Percentiles rank a stretch among this genome's conserved stretches.
These are phyloP conservation scores for Psilocybe cubensis DNA, from an alignment of 768 basidiomycete species.

Conservation along the genomic window DNA sequence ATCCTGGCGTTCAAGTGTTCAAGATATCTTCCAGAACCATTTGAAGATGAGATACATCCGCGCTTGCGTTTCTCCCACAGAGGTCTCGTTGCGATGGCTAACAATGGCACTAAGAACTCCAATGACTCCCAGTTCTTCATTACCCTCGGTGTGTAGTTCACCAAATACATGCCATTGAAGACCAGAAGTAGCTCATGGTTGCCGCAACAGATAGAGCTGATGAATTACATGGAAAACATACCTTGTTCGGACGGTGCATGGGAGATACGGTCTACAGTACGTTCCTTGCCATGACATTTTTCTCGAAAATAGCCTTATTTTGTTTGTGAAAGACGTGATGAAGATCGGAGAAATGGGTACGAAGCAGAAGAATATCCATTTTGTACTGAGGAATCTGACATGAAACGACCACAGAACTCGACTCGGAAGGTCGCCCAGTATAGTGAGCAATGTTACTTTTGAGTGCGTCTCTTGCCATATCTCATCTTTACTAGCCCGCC, in stretches of 20 bases:
- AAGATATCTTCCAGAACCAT: conserved; percentile 63
- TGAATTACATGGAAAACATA: conserved; percentile 93
- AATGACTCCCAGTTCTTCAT: conserved; percentile 97
- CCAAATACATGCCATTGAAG: too few species aligned
- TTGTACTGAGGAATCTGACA: conserved; percentile 5
- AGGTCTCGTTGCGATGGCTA: conserved; percentile 94
- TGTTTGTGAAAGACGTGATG: conserved; percentile 66
- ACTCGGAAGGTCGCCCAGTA: conserved; percentile 72
- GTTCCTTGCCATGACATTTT: conserved; percentile 26
- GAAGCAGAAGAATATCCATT: conserved; percentile 24
- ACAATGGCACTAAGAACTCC: conserved; percentile 81
- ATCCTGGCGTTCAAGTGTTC: neutral
- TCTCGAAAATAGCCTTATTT: neutral
- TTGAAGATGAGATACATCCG: conserved; percentile 94
- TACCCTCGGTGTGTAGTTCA: conserved; percentile 68
- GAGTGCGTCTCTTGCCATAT: neutral
- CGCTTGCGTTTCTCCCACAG: conserved; percentile 88
- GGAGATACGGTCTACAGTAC: conserved; percentile 91
- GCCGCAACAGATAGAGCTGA: conserved; percentile 76
- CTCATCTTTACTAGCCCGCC: conserved; percentile 65
- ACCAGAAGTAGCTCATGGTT: neutral
- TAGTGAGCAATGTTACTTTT: conserved; percentile 57
- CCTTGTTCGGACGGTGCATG: conserved; percentile 87
- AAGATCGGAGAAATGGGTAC: conserved; percentile 91
- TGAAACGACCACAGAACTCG: conserved; percentile 56